A percentile compares a stretch with the other conserved stretches of the same genome.
These are phyloP conservation scores for Stachybotrys elegans DNA, from an alignment of 2,329 filamentous ascomycete species.

Conservation along the genomic window DNA sequence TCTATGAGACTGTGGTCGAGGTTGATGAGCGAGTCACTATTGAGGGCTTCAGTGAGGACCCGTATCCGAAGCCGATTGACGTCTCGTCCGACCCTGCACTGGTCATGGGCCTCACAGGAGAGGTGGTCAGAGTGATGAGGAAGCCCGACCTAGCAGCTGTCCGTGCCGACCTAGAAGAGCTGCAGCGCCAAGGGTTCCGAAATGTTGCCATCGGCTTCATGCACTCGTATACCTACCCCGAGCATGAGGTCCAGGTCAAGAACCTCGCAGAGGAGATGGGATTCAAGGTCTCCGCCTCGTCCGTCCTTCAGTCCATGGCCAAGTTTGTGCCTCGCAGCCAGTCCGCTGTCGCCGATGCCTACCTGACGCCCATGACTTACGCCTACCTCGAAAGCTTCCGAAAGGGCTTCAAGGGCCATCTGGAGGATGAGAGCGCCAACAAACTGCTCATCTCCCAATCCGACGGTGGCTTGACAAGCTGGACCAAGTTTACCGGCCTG, in stretches of 20 bases:
- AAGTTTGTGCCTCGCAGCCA: constrained; percentile 39
- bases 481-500: constrained; percentile 19
- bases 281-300: constrained; percentile 34
- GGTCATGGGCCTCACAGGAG: constrained; percentile 61
- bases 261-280: constrained; percentile 32
- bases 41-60: constrained; percentile 70
- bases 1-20: constrained; percentile 67
- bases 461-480: constrained; percentile 21
- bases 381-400: constrained; percentile 28
- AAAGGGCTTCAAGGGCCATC: constrained; percentile 18
- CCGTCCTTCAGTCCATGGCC: constrained; percentile 35
- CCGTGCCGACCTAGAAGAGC: constrained; percentile 48
- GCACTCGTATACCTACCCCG: constrained; percentile 62
- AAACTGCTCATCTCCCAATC: constrained; percentile 24
- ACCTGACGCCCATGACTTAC: constrained; percentile 35
- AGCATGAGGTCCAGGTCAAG: constrained; percentile 43
- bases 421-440: constrained; percentile 18
- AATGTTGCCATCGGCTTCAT: constrained; percentile 58
- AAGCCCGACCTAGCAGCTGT: constrained; percentile 52
- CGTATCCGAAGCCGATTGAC: constrained; percentile 44
- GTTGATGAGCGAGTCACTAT: constrained; percentile 71
- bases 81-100: constrained; percentile 46
- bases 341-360: constrained; percentile 37
- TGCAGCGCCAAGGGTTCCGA: constrained; percentile 56
- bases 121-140: constrained; percentile 62